Conservation (phyloP, 2,329 filamentous ascomycete genomes). For the Fusarium sp. region DNA sequence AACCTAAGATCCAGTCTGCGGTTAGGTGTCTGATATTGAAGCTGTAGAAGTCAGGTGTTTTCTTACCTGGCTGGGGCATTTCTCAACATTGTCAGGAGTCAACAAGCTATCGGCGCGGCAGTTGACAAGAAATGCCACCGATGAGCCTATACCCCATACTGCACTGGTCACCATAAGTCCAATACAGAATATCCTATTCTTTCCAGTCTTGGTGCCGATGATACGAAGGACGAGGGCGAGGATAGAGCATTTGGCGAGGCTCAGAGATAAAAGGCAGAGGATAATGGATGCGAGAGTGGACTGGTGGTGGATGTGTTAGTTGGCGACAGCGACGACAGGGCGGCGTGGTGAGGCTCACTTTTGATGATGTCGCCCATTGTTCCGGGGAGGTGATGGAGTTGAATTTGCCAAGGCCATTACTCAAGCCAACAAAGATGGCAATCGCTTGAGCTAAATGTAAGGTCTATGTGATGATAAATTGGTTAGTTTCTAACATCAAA, state of each 20-base stretch:
- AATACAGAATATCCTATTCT: conserved; percentile 20
- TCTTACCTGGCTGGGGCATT: conserved; percentile 30
- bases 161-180: conserved; percentile 14
- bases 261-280: conserved; percentile 9
- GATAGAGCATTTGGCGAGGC: conserved; percentile 30
- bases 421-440: conserved; percentile 32
- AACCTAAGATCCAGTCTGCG: not conserved
- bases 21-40: not conserved
- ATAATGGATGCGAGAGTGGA: conserved; percentile 19
- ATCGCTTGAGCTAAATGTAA: conserved; percentile 29
- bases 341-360: not conserved
- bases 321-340: not conserved
- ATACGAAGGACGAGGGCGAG: conserved; percentile 37
- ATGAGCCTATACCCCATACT: conserved; percentile 16
- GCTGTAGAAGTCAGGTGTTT: not conserved
- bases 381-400: conserved; percentile 24
- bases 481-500: not conserved
- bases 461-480: not conserved
- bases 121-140: conserved; percentile 18
- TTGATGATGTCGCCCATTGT: conserved; percentile 25
- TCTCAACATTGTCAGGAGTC: conserved; percentile 3
- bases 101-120: conserved; percentile 13
- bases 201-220: conserved; percentile 28
- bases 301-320: conserved; percentile 6
- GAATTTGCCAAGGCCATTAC: conserved; percentile 22